Evolutionary conservation across 2,329 filamentous ascomycete species (phyloP).

Genomic region (Ilyonectria robusta): DNA sequence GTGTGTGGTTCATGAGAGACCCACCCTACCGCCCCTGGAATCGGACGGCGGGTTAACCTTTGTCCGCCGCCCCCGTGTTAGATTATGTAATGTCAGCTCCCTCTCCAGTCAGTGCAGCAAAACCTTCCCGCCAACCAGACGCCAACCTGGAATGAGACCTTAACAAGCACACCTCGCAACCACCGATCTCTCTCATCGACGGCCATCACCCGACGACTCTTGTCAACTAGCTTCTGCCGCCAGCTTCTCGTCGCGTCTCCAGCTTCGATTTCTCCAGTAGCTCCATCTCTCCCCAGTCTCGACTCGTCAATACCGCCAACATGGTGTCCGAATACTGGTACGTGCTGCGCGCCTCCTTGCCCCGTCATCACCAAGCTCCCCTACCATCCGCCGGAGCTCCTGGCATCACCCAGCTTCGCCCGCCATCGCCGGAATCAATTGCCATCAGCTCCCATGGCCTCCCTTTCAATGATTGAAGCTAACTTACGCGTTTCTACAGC

Average conservation of each 20-base stretch:
- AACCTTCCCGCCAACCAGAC: slow-evolving; percentile 58
- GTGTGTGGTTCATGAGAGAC: slow-evolving; percentile 14
- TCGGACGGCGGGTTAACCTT: slow-evolving; percentile 25
- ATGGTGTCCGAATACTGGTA: slow-evolving; percentile 90
- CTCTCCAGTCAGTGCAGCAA: slow-evolving; percentile 54
- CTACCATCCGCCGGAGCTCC: slow-evolving; percentile 50
- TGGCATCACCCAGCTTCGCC: slow-evolving; percentile 39
- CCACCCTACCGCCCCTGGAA: slow-evolving; percentile 3
- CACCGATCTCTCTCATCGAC: slow-evolving; percentile 45
- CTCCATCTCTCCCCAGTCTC: slow-evolving; percentile 30
- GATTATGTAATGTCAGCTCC: slow-evolving; percentile 52
- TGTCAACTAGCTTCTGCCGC: slow-evolving; percentile 32
- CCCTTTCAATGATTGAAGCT: slow-evolving; percentile 55
- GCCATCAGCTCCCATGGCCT: slow-evolving; percentile 15
- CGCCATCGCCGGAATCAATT: slow-evolving; percentile 26
- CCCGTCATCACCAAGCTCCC: slow-evolving; percentile 50
- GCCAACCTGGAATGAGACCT: slow-evolving; percentile 58
- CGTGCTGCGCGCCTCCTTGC: slow-evolving; percentile 61
- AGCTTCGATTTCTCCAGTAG: slow-evolving; percentile 35
- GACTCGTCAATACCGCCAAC: slow-evolving; percentile 60
- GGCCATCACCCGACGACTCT: slow-evolving; percentile 40
- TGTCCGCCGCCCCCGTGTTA: slow-evolving; percentile 39
- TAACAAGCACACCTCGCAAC: slow-evolving; percentile 52
- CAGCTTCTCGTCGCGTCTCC: slow-evolving; percentile 35
- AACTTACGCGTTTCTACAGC: slow-evolving; percentile 68